Conservation (phyloP, 768 basidiomycete species). For the Termitomyces sp. region DNA sequence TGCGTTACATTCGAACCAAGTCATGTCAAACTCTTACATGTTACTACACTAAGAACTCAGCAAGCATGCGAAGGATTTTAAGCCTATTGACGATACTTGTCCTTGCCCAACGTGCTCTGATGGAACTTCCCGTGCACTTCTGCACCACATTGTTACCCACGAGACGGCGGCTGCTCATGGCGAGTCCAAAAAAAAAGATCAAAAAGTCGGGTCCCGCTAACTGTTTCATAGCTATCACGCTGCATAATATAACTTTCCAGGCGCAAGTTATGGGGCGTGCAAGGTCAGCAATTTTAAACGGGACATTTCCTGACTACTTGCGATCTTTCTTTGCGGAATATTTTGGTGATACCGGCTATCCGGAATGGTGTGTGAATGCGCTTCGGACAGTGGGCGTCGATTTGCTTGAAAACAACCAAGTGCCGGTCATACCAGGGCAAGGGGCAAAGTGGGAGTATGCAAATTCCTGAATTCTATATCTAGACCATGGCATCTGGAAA, state of each 20-base stretch:
- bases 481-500: neutral
- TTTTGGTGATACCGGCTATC: conserved; percentile 74
- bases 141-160: conserved; percentile 71
- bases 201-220: conserved; percentile 11
- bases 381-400: conserved; percentile 80
- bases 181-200: conserved; percentile 23
- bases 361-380: conserved; percentile 86
- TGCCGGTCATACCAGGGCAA: conserved; percentile 49
- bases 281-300: conserved; percentile 73
- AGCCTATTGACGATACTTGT: conserved; percentile 68
- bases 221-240: conserved; percentile 55
- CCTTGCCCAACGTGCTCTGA: conserved; percentile 81
- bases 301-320: conserved; percentile 74
- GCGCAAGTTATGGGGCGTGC: conserved; percentile 85
- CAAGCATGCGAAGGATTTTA: conserved; percentile 65
- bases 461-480: conserved; percentile 16
- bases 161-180: conserved; percentile 88
- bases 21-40: neutral
- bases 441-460: conserved; percentile 84
- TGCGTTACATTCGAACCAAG: conserved; percentile 24
- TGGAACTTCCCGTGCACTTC: conserved; percentile 63
- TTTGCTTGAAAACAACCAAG: conserved; percentile 51
- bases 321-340: conserved; percentile 71
- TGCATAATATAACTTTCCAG: conserved; percentile 83
- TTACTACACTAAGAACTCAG: conserved; percentile 42